Conservation (phyloP, 805 yeast genomes). For the Saccharomycopsis vini region DNA sequence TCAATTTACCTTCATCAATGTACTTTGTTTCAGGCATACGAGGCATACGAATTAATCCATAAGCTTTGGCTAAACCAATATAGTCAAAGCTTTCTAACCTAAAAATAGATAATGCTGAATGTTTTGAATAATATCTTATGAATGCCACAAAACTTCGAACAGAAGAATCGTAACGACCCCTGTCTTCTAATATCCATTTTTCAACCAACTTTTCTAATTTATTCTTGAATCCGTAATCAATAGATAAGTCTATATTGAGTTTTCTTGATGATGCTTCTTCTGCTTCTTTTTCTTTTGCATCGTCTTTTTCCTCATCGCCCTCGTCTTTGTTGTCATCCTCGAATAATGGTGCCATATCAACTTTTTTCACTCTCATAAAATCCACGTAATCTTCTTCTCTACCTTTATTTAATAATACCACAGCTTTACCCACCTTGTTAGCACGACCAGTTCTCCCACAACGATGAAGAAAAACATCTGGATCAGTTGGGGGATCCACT, state of each 20-base stretch:
- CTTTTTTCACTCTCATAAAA: conserved; percentile 66
- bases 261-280: too few relatives aligned
- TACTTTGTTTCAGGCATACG: conserved; percentile 83
- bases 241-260: conserved; percentile 17
- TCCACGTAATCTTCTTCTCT: conserved; percentile 76
- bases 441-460: conserved; percentile 96
- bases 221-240: conserved; percentile 21
- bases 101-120: conserved; percentile 81
- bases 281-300: neutral
- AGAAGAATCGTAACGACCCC: conserved; percentile 76
- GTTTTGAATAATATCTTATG: conserved; percentile 77
- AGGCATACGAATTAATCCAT: conserved; percentile 78
- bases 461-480: conserved; percentile 85
- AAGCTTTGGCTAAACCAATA: conserved; percentile 60
- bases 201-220: conserved; percentile 24
- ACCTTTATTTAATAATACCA: conserved; percentile 63
- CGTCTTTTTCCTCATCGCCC: neutral
- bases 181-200: conserved; percentile 59
- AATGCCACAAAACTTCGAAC: conserved; percentile 76
- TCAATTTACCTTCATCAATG: conserved; percentile 37
- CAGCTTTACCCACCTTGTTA: conserved; percentile 70
- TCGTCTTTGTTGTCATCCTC: conserved; percentile 13
- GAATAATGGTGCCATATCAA: conserved; percentile 38
- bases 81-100: conserved; percentile 65
- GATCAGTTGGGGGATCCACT: conserved; percentile 88